A percentile compares a stretch with the other conserved stretches of the same genome.
Evolutionary conservation across 495 filamentous ascomycete genomes (phyloP).

Genomic region (Aspergillus diversus): DNA sequence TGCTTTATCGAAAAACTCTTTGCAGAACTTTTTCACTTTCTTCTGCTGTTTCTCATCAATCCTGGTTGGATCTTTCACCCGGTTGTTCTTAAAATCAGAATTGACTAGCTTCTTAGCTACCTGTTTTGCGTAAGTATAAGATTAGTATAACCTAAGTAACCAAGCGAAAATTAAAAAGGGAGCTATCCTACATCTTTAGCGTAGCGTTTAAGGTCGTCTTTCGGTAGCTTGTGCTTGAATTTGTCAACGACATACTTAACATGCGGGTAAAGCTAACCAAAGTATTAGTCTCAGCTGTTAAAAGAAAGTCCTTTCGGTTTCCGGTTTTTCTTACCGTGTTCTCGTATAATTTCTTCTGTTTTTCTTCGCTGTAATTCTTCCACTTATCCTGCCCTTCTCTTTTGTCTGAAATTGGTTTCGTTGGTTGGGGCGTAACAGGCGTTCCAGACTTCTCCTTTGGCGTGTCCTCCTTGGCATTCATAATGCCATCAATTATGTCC

Average conservation of each 20-base stretch:
- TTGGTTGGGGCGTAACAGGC: constrained; percentile 52
- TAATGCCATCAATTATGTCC: constrained; percentile 84
- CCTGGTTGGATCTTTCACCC: constrained; percentile 79
- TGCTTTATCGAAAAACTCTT: constrained; percentile 83
- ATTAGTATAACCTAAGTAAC: background rate
- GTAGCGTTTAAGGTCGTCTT: constrained; percentile 84
- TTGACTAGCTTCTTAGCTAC: constrained; percentile 82
- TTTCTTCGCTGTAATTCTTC: constrained; percentile 76
- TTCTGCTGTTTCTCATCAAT: constrained; percentile 78
- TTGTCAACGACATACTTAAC: constrained; percentile 85
- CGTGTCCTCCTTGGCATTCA: constrained; percentile 67
- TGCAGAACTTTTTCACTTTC: constrained; percentile 79
- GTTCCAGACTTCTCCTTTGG: constrained; percentile 62
- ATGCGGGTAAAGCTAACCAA: constrained; percentile 72
- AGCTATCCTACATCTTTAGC: constrained; percentile 69
- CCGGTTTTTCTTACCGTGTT: constrained; percentile 66
- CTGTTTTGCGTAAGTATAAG: constrained; percentile 33
- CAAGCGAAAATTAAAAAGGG: background rate
- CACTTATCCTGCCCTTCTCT: constrained; percentile 76
- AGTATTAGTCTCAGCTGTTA: constrained; percentile 13
- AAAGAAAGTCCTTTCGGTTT: background rate
- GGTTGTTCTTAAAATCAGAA: constrained; percentile 84
- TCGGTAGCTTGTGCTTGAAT: constrained; percentile 80
- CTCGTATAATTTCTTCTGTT: constrained; percentile 91
- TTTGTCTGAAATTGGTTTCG: constrained; percentile 60